These are phyloP conservation scores for Candida gorgasii DNA, from an alignment of 805 yeast species.

Conservation along the genomic window DNA sequence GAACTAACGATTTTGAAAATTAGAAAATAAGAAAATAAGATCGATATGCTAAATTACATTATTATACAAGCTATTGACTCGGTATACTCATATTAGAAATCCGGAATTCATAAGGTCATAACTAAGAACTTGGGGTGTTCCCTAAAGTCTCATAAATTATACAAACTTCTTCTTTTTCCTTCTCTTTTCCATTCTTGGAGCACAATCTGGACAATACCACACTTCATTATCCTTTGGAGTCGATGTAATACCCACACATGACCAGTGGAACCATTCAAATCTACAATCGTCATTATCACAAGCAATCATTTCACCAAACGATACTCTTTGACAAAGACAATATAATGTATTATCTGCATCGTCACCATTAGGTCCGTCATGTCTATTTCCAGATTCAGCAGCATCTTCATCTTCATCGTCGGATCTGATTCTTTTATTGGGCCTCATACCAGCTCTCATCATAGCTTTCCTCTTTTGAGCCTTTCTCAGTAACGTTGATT, in stretches of 20 bases:
- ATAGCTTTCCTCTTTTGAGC: constrained; percentile 29
- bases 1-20: no score
- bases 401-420: constrained; percentile 22
- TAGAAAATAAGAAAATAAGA: no score
- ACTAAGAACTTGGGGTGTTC: background rate
- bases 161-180: constrained; percentile 40
- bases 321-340: constrained; percentile 92
- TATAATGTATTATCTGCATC: constrained; percentile 54
- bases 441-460: constrained; percentile 20
- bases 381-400: constrained; percentile 16
- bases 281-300: constrained; percentile 91
- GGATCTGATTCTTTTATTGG: constrained; percentile 22
- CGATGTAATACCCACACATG: constrained; percentile 84
- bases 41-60: no score
- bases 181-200: constrained; percentile 46
- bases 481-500: constrained; percentile 17
- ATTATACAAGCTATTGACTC: no score
- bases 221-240: constrained; percentile 81
- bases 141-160: background rate
- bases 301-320: constrained; percentile 96
- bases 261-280: constrained; percentile 95
- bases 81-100: no score
- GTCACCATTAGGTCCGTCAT: constrained; percentile 33
- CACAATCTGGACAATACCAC: constrained; percentile 93
- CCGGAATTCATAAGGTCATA: no score